phyloP scores from a whole-genome alignment of 768 basidiomycete genomes.

The Zangia roseola region DNA sequence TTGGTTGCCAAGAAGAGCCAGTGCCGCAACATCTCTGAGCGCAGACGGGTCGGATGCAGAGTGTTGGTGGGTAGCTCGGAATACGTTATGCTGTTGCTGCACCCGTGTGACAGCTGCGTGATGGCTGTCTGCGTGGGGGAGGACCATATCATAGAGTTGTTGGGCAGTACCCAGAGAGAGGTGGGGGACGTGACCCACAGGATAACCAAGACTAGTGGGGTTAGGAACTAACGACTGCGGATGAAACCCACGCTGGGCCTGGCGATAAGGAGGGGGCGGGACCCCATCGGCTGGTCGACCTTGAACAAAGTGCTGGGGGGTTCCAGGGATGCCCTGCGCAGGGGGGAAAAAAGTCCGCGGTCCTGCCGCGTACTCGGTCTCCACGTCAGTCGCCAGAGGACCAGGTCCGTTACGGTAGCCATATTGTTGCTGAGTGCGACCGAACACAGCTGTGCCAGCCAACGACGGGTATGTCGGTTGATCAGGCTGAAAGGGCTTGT shows the following conservation, averaged over 20 bases:
- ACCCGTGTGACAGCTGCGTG: constrained; percentile 70
- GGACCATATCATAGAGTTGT: constrained; percentile 81
- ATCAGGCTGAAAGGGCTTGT: constrained; percentile 44
- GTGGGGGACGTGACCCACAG: constrained; percentile 57
- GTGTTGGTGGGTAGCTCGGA: constrained; percentile 76
- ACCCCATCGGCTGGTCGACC: constrained; percentile 51
- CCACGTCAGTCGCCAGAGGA: constrained; percentile 18
- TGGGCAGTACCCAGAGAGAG: constrained; percentile 73
- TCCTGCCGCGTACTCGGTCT: constrained; percentile 56
- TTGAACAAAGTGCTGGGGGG: constrained; percentile 47
- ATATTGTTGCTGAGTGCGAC: constrained; percentile 53
- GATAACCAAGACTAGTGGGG: constrained; percentile 53
- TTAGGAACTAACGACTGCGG: constrained; percentile 55
- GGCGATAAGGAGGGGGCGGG: constrained; percentile 55
- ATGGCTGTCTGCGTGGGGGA: constrained; percentile 47
- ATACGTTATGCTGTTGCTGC: constrained; percentile 75
- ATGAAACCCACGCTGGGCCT: constrained; percentile 56
- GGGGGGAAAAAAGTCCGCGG: constrained; percentile 55
- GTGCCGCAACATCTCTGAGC: constrained; percentile 66
- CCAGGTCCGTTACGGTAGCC: constrained; percentile 47
- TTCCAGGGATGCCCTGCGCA: constrained; percentile 39
- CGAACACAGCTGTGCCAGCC: constrained; percentile 42
- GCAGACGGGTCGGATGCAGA: constrained; percentile 81
- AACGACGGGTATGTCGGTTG: constrained; percentile 69
- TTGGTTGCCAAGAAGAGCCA: constrained; percentile 60